Conservation (phyloP, 345 rosid genomes). For the Leavenworthia alabamica region DNA sequence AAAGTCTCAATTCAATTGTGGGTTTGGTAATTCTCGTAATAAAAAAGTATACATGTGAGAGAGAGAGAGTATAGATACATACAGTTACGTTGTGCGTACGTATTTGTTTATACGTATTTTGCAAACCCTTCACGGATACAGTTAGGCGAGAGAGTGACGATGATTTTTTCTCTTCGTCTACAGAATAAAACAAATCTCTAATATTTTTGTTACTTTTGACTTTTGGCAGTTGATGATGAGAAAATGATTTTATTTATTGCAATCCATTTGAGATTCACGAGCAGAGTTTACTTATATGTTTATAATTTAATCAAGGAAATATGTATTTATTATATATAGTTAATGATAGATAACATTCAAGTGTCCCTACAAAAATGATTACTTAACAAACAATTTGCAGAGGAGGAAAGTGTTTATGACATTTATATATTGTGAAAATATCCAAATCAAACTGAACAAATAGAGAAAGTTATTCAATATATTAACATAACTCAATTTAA, state of each 20-base stretch:
- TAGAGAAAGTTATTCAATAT: background rate
- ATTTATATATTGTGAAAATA: background rate
- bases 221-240: constrained; percentile 29
- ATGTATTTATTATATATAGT: background rate
- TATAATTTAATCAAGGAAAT: background rate
- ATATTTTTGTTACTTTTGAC: constrained; percentile 15
- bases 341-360: background rate
- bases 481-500: background rate
- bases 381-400: constrained; percentile 6
- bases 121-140: constrained; percentile 36
- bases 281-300: too few species aligned
- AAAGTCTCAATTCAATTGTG: constrained; percentile 16
- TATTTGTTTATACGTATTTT: constrained; percentile 26
- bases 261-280: constrained; percentile 31
- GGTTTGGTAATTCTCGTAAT: constrained; percentile 27
- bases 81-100: constrained; percentile 4
- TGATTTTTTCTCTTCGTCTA: background rate
- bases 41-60: constrained; percentile 22
- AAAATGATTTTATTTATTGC: constrained; percentile 27
- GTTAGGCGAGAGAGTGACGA: constrained; percentile 27
- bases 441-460: constrained; percentile 9
- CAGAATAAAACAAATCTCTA: constrained; percentile 16
- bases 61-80: constrained; percentile 25
- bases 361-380: constrained; percentile 16
- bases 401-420: background rate